phyloP scores from a whole-genome alignment of 1,284 basidiomycete genomes.

The Meira nashicola region DNA sequence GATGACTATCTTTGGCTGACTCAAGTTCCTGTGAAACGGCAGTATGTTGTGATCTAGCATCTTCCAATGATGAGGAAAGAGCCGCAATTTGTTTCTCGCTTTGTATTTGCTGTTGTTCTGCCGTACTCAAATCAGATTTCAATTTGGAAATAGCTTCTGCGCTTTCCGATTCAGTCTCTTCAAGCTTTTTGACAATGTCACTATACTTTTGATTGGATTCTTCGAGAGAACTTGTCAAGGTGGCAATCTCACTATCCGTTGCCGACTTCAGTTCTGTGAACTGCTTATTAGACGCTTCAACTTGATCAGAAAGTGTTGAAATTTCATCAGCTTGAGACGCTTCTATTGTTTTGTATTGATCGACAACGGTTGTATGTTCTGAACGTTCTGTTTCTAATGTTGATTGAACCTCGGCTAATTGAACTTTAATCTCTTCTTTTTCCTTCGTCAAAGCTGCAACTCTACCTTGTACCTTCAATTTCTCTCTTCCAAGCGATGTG shows the following conservation, averaged over 20 bases:
- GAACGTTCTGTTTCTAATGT: neutral
- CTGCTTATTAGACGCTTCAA: slow-evolving; percentile 14
- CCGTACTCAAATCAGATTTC: neutral
- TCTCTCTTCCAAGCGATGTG: too few relatives aligned
- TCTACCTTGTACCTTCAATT: too few relatives aligned
- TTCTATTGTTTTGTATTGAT: neutral
- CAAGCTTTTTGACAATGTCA: neutral
- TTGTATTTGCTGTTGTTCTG: neutral
- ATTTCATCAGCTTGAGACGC: slow-evolving; percentile 10
- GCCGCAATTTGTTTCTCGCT: neutral
- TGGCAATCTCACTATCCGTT: slow-evolving; percentile 7
- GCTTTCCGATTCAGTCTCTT: neutral
- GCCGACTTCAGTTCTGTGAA: slow-evolving; percentile 16
- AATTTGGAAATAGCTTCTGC: neutral
- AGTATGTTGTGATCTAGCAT: neutral
- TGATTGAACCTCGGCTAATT: too few relatives aligned
- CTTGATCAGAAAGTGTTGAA: slow-evolving; percentile 15
- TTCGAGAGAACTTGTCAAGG: neutral
- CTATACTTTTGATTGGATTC: neutral
- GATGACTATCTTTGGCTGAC: slow-evolving; percentile 1
- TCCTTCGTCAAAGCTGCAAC: too few relatives aligned
- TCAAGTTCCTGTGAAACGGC: slow-evolving; percentile 11
- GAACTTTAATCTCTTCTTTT: too few relatives aligned
- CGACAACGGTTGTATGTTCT: neutral
- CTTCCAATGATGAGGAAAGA: neutral